These are phyloP conservation scores for Colletotrichum sp. DNA, from an alignment of 2,329 filamentous ascomycete species.

Conservation along the genomic window DNA sequence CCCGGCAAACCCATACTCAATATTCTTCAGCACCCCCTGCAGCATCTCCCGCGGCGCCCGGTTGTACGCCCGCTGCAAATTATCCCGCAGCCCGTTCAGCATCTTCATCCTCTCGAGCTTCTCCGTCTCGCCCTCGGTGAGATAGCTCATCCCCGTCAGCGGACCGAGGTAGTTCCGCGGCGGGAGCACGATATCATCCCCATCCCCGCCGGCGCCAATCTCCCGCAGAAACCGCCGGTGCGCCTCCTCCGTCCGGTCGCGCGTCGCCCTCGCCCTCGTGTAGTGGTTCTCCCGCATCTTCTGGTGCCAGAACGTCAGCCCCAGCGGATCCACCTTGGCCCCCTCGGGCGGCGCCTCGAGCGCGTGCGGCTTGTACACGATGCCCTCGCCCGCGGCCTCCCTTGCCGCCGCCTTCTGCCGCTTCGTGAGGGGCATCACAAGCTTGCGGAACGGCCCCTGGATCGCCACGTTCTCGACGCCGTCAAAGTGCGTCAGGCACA, in stretches of 20 bases:
- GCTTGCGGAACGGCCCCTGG: conserved; percentile 39
- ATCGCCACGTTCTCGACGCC: conserved; percentile 40
- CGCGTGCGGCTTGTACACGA: conserved; percentile 17
- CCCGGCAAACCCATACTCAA: background rate
- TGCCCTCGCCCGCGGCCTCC: background rate
- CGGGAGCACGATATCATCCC: conserved; percentile 19
- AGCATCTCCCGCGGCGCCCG: conserved; percentile 34
- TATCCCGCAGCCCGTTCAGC: conserved; percentile 21
- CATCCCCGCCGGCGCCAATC: background rate
- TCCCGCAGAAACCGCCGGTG: conserved; percentile 18
- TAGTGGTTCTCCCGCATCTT: conserved; percentile 27
- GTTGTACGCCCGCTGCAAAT: conserved; percentile 25
- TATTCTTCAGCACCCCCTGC: conserved; percentile 20
- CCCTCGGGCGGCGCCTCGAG: conserved; percentile 1
- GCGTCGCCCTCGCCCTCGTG: conserved; percentile 25
- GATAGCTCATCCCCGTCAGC: conserved; percentile 24
- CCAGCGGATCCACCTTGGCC: conserved; percentile 31
- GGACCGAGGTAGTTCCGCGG: conserved; percentile 35
- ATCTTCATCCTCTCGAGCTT: conserved; percentile 29
- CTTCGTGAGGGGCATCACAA: conserved; percentile 38
- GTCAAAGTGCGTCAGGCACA: conserved; percentile 41
- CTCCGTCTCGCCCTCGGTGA: conserved; percentile 27
- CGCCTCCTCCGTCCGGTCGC: conserved; percentile 24
- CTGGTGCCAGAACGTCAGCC: conserved; percentile 32
- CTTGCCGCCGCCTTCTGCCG: conserved; percentile 20